Evolutionary conservation across 2,329 filamentous ascomycete genomes (phyloP).

Genomic region (Ophiostoma sp.): DNA sequence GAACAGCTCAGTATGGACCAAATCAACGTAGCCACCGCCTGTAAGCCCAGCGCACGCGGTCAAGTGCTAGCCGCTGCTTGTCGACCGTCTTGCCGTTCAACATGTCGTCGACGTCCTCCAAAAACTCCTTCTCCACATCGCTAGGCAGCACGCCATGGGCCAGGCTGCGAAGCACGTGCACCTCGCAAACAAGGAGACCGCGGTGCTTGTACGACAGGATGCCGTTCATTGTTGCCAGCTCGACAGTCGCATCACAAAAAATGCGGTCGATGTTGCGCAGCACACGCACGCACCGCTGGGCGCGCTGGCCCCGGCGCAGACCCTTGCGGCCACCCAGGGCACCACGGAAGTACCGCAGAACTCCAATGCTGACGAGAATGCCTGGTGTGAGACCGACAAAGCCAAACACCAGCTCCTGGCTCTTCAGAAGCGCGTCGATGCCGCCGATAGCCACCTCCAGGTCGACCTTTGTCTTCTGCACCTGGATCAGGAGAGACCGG

Average conservation of each 20-base stretch:
- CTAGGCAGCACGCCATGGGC: slow-evolving; percentile 63
- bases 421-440: slow-evolving; percentile 90
- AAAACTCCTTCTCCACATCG: slow-evolving; percentile 74
- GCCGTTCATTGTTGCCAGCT: slow-evolving; percentile 58
- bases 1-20: not conserved
- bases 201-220: slow-evolving; percentile 88
- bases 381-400: slow-evolving; percentile 92
- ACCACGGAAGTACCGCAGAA: slow-evolving; percentile 64
- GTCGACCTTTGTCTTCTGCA: slow-evolving; percentile 98
- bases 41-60: slow-evolving; percentile 88
- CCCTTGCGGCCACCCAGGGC: slow-evolving; percentile 67
- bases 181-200: slow-evolving; percentile 81
- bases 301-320: slow-evolving; percentile 56
- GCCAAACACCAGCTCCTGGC: slow-evolving; percentile 95
- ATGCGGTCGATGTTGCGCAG: slow-evolving; percentile 85
- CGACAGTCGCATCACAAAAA: slow-evolving; percentile 54
- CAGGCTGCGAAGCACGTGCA: slow-evolving; percentile 71
- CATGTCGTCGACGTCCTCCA: slow-evolving; percentile 81
- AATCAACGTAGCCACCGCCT: slow-evolving; percentile 58
- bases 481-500: slow-evolving; percentile 85
- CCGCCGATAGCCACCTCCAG: slow-evolving; percentile 93
- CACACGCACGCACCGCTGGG: slow-evolving; percentile 67
- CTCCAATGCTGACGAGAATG: slow-evolving; percentile 75
- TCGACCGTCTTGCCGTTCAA: slow-evolving; percentile 75
- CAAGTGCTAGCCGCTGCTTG: slow-evolving; percentile 70